phyloP scores from a whole-genome alignment of 2,329 filamentous ascomycete genomes.

The Didymella segeticola region DNA sequence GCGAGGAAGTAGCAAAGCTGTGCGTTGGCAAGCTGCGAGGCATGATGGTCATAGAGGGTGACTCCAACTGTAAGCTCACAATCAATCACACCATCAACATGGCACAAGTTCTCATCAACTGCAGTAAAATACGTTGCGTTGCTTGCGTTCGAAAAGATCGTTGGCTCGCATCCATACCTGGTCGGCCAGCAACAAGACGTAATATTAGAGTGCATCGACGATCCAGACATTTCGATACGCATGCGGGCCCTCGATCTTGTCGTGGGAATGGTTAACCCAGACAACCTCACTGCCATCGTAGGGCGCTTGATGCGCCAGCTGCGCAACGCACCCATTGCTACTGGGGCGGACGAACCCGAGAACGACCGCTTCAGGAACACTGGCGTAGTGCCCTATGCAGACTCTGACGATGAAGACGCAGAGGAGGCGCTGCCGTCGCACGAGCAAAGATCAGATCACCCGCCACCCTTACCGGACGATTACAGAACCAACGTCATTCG shows the following conservation, averaged over 20 bases:
- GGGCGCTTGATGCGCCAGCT: slow-evolving; percentile 88
- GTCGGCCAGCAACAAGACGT: slow-evolving; percentile 95
- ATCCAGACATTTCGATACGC: slow-evolving; percentile 92
- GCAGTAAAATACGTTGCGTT: slow-evolving; percentile 96
- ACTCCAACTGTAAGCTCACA: slow-evolving; percentile 78
- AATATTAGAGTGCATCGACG: slow-evolving; percentile 94
- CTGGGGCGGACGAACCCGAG: slow-evolving; percentile 53
- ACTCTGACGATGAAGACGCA: slow-evolving; percentile 64
- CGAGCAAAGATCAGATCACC: slow-evolving; percentile 56
- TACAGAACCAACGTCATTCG: slow-evolving; percentile 84
- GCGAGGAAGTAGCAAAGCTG: slow-evolving; percentile 88
- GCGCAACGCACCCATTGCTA: slow-evolving; percentile 65
- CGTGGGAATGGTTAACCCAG: slow-evolving; percentile 88
- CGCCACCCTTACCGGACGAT: slow-evolving; percentile 77
- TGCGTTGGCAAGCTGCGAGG: slow-evolving; percentile 92
- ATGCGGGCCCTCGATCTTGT: slow-evolving; percentile 91
- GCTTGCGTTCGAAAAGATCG: slow-evolving; percentile 94
- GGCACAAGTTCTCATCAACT: slow-evolving; percentile 1
- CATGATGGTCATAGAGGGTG: slow-evolving; percentile 92
- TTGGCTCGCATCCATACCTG: slow-evolving; percentile 82
- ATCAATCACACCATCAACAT: slow-evolving; percentile 16
- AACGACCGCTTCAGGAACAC: slow-evolving; percentile 55
- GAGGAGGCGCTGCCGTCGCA: slow-evolving; percentile 61
- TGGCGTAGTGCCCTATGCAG: slow-evolving; percentile 57
- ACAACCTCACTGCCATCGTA: slow-evolving; percentile 84